Base-by-base conservation (phyloP, 2,329 filamentous ascomycete genomes). In the Phyllosticta paracitricarpa region DNA sequence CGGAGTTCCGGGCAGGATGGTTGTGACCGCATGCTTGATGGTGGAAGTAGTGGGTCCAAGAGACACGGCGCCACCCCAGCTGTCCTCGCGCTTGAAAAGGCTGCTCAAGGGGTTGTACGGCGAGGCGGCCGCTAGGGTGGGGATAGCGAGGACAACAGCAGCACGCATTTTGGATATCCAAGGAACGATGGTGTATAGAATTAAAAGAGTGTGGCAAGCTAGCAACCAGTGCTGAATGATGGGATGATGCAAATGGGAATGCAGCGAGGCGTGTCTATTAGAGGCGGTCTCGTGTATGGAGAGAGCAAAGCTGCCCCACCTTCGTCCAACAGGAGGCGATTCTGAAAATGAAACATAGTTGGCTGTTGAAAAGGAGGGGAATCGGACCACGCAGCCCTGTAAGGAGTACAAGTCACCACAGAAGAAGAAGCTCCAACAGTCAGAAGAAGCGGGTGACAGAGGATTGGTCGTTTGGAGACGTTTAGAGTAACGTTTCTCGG, bases 1-100 rank as follows among this genome's bases (percentile, higher is more conserved):
- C 0, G 75, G 73, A 1, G 66, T 63, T 24, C 76, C 76, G 1
- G 75, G 75, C 40, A 75, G 72, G n/a, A 77, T 62, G 5, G 71
- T 76, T 7, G 76, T 77, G 14, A 74, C 71, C 4, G 75, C 71
- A 35, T 73, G 70, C 64, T 73, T 64, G 60, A 77, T 77, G 53
- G 70, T 71, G 5, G 73, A 75, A 54, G 70, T 75, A 2, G 70
- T 66, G 14, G 63, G 62, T 70, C 74, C 73, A 3, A 76, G 70
- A 8, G 73, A 76, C 8, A 76, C 70, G 24, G 70, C 69, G 17
- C 73, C 73, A 33, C 74, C 75, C 73, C 73, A 76, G 33, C 63
- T 68, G 53, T 75, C 74, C 57, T 56, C 58, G 8, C 65, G 54
- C n/a, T 64, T 62, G 9, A 48, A 48, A 17, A 48, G 40, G 40